phyloP scores from a whole-genome alignment of 768 basidiomycete species.

The Agrocybe praecox region DNA sequence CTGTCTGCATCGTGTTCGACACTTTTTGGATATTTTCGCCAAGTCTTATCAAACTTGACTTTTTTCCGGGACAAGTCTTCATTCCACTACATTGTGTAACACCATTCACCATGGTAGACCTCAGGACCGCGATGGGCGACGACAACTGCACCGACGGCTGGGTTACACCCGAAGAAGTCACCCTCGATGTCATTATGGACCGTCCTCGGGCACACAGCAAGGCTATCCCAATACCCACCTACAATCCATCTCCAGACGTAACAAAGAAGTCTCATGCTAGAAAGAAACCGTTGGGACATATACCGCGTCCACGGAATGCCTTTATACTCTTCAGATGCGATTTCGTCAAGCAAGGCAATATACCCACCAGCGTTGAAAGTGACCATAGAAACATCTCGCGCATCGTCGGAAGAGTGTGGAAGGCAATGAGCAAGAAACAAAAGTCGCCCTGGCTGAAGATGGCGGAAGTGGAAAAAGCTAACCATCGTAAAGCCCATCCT shows the following conservation, averaged over 20 bases:
- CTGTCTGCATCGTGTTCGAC: conserved; percentile 5
- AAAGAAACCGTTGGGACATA: conserved; percentile 53
- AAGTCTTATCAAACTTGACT: neutral
- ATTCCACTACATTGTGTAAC: neutral
- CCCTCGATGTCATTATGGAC: neutral
- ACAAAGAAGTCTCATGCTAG: conserved; percentile 51
- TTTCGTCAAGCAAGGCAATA: conserved; percentile 63
- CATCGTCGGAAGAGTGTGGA: conserved; percentile 70
- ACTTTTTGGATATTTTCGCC: neutral
- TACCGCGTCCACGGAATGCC: conserved; percentile 75
- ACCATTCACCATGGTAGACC: neutral
- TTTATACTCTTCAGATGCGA: conserved; percentile 83
- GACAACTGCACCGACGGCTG: neutral
- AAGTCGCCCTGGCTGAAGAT: conserved; percentile 52
- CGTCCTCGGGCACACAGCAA: conserved; percentile 17
- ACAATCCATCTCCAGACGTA: no score
- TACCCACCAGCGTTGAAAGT: conserved; percentile 54
- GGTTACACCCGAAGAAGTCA: neutral
- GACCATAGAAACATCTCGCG: conserved; percentile 73
- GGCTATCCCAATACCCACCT: conserved; percentile 20
- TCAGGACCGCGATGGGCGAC: neutral
- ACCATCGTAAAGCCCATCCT: conserved; percentile 13
- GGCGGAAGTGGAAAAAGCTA: conserved; percentile 48
- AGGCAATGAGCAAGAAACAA: conserved; percentile 47
- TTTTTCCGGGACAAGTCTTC: neutral